These are phyloP conservation scores for Chaetomium olivaceum DNA, from an alignment of 2,329 filamentous ascomycete genomes.

Conservation along the genomic window DNA sequence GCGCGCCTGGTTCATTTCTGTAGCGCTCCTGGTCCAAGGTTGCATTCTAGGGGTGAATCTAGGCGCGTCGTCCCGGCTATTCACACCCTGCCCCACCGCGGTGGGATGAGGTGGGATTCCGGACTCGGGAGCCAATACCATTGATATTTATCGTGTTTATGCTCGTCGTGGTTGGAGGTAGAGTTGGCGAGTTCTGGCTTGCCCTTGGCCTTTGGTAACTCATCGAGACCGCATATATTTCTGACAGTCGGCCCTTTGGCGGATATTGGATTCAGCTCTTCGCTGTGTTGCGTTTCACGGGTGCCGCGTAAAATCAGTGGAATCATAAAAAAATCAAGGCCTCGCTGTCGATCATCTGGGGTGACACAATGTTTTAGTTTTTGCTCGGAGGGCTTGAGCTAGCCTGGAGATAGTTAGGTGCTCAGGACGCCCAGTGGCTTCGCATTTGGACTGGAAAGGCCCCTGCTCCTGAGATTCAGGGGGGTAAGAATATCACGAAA, in stretches of 20 bases:
- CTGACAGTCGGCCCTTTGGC: too few relatives aligned
- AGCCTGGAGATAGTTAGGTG: neutral
- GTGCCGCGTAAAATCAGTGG: neutral
- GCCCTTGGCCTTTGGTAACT: too few relatives aligned
- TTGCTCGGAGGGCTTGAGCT: neutral
- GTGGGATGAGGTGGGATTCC: too few relatives aligned
- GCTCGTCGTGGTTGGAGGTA: neutral
- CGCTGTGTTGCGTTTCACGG: too few relatives aligned
- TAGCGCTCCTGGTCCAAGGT: neutral
- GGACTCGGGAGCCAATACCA: neutral
- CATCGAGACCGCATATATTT: too few relatives aligned
- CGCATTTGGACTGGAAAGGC: too few relatives aligned
- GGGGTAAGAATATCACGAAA: neutral
- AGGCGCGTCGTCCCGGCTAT: constrained; percentile 11
- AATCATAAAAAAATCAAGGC: neutral
- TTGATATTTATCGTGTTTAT: neutral
- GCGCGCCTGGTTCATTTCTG: neutral
- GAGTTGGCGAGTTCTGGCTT: neutral
- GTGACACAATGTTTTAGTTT: neutral
- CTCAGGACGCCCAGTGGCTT: too few relatives aligned
- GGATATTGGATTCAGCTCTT: too few relatives aligned
- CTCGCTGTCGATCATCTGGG: neutral
- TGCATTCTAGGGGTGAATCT: neutral
- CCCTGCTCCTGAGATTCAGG: too few relatives aligned
- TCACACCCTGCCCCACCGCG: neutral